These are phyloP conservation scores for Fomitopsis pinicola DNA, from an alignment of 1,284 basidiomycete species.

Conservation along the genomic window DNA sequence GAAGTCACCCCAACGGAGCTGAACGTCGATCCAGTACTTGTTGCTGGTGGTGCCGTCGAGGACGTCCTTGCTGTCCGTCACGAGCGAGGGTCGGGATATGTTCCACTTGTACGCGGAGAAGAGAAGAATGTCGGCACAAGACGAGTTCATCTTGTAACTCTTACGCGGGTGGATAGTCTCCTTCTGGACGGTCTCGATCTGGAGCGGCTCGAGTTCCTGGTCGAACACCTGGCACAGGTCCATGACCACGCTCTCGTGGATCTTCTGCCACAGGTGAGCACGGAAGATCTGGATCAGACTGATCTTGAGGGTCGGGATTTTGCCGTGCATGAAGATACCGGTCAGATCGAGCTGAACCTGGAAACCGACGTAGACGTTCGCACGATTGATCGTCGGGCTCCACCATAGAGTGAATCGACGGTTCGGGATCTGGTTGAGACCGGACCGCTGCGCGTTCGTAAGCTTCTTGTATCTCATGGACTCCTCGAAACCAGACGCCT, in stretches of 20 bases:
- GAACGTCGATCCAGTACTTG: constrained; percentile 99
- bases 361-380: constrained; percentile 99
- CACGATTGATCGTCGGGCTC: constrained; percentile 97
- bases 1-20: constrained; percentile 98
- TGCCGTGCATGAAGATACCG: constrained; percentile 95
- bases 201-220: constrained; percentile 96
- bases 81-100: constrained; percentile 92
- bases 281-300: constrained; percentile 99
- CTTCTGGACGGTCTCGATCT: constrained; percentile 99
- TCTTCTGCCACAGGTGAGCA: constrained; percentile 99
- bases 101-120: constrained; percentile 99
- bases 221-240: constrained; percentile 99
- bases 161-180: constrained; percentile 99
- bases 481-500: constrained; percentile 92
- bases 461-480: constrained; percentile 98
- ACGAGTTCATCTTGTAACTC: constrained; percentile 99
- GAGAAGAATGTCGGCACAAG: constrained; percentile 92
- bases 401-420: constrained; percentile 99
- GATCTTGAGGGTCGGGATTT: constrained; percentile 97
- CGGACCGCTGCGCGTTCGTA: constrained; percentile 93
- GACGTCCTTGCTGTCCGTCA: constrained; percentile 94
- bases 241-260: constrained; percentile 93
- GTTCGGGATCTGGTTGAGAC: constrained; percentile 98
- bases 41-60: constrained; percentile 96
- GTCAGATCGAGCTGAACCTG: constrained; percentile 98